These are phyloP conservation scores for Xanthoconium purpureum DNA, from an alignment of 768 basidiomycete genomes.

Conservation along the genomic window DNA sequence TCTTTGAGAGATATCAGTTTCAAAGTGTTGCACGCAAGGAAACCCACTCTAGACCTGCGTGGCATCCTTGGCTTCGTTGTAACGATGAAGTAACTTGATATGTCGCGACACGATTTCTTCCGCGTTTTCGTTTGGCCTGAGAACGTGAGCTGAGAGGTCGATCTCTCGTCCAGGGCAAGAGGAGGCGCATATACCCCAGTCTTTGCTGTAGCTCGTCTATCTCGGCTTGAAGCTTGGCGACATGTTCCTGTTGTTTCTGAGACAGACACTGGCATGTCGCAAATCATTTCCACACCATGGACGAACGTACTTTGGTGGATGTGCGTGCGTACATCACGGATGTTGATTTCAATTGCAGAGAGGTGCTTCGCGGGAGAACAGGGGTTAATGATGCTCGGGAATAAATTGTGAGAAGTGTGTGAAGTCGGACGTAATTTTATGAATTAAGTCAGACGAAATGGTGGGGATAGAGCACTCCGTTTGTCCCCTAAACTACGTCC, in stretches of 20 bases:
- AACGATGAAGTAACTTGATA: slow-evolving; percentile 68
- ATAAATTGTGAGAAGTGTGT: no score
- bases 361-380: neutral
- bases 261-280: neutral
- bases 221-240: slow-evolving; percentile 46
- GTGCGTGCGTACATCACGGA: slow-evolving; percentile 29
- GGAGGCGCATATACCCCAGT: slow-evolving; percentile 39
- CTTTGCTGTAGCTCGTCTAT: slow-evolving; percentile 43
- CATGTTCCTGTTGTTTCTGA: slow-evolving; percentile 54
- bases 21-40: neutral
- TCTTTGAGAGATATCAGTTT: slow-evolving; percentile 39
- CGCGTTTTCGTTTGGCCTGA: slow-evolving; percentile 45
- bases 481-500: no score
- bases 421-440: no score
- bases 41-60: slow-evolving; percentile 51
- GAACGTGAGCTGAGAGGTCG: neutral
- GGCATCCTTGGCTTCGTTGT: slow-evolving; percentile 83
- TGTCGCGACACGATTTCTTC: slow-evolving; percentile 61
- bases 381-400: slow-evolving; percentile 9
- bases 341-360: no score
- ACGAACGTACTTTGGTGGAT: slow-evolving; percentile 20
- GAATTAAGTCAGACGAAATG: no score
- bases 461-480: no score
- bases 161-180: neutral
- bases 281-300: neutral